Percentiles rank a stretch among this genome's conserved stretches.
Evolutionary conservation across 2,329 filamentous ascomycete species (phyloP).

Genomic region (Fusarium bulbicola): DNA sequence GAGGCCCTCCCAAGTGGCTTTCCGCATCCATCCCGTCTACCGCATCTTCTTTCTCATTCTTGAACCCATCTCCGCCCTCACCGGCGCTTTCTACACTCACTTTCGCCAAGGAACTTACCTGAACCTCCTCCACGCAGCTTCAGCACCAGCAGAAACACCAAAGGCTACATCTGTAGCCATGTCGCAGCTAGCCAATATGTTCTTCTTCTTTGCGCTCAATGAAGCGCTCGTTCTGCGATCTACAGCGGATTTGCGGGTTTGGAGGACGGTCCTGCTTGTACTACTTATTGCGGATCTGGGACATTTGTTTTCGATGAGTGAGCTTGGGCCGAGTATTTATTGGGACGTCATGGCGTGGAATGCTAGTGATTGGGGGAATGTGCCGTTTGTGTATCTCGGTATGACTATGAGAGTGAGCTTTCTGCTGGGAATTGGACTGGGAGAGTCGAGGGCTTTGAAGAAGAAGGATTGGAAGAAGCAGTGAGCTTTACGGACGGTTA

Average conservation of each 20-base stretch:
- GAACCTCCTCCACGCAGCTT: constrained; percentile 65
- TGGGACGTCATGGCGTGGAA: constrained; percentile 72
- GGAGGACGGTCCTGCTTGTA: constrained; percentile 72
- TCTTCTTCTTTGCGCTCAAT: constrained; percentile 79
- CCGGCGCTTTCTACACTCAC: constrained; percentile 62
- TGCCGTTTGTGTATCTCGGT: constrained; percentile 75
- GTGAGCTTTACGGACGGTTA: not conserved
- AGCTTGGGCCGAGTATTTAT: constrained; percentile 69
- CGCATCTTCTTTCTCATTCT: constrained; percentile 78
- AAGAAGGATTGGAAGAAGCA: constrained; percentile 40
- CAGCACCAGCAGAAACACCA: constrained; percentile 57
- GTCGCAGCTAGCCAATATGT: constrained; percentile 80
- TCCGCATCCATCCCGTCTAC: constrained; percentile 69
- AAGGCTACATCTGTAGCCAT: constrained; percentile 72
- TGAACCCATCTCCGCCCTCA: constrained; percentile 67
- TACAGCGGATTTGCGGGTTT: constrained; percentile 74
- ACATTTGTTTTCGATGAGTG: constrained; percentile 73
- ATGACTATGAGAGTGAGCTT: constrained; percentile 68
- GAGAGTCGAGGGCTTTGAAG: constrained; percentile 37
- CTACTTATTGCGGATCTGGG: constrained; percentile 80
- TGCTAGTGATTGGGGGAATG: constrained; percentile 73
- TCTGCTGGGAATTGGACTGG: constrained; percentile 64
- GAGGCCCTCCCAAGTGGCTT: constrained; percentile 44
- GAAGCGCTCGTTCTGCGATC: constrained; percentile 79
- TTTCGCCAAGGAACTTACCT: constrained; percentile 67